Percentiles rank a stretch among this genome's conserved stretches.
Conservation (phyloP, 305 asterid species). For the Fraxinus velutina region DNA sequence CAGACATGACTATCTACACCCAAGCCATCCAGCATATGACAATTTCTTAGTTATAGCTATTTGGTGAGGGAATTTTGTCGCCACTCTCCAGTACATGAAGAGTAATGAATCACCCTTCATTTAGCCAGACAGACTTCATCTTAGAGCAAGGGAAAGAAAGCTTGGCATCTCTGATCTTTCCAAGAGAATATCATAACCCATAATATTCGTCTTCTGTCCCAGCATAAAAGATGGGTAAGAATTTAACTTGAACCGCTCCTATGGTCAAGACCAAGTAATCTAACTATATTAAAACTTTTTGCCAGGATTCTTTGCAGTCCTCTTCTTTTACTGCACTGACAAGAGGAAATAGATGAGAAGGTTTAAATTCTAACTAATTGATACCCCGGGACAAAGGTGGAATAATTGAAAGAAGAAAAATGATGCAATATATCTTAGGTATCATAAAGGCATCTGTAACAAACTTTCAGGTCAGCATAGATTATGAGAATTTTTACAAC, state of each 20-base stretch:
- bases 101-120: not conserved
- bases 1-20: not conserved
- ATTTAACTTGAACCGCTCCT: not conserved
- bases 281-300: not conserved
- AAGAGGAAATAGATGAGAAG: slow-evolving; percentile 17
- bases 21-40: not conserved
- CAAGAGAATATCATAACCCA: not conserved
- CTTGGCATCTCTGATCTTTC: not conserved
- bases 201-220: not conserved
- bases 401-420: not conserved
- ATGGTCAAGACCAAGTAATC: not conserved
- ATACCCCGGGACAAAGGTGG: not conserved
- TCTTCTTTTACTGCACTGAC: not conserved
- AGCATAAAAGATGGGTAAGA: not conserved
- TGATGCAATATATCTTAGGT: not conserved
- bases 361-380: slow-evolving; percentile 7
- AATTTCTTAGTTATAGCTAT: not conserved
- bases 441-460: slow-evolving; percentile 10
- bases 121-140: not conserved
- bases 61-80: not conserved
- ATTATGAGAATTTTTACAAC: slow-evolving; percentile 4
- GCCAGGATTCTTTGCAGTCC: not conserved
- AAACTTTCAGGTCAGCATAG: slow-evolving; percentile 7
- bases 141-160: not conserved
- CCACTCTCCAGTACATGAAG: not conserved